Percentiles rank a stretch among this genome's conserved stretches.
These are phyloP conservation scores for Euphorbia pulcherrima DNA, from an alignment of 345 rosid genomes.

Conservation along the genomic window DNA sequence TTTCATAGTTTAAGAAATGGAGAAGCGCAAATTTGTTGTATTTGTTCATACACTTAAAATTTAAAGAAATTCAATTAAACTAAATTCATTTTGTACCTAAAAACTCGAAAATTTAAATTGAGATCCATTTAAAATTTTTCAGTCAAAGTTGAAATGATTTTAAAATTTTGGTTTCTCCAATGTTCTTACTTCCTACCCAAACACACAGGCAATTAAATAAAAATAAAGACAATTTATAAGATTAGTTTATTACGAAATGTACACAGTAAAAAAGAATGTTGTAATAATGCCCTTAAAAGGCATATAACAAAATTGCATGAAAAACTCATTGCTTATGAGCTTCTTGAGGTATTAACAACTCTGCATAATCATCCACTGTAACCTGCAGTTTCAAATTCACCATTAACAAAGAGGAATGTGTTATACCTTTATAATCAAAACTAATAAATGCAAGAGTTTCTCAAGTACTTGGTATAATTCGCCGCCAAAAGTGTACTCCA, in stretches of 20 bases:
- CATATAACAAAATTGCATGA: constrained; percentile 34
- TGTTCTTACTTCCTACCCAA: no score
- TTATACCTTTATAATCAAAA: not conserved
- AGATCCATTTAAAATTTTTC: no score
- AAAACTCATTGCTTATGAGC: constrained; percentile 27
- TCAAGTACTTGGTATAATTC: constrained; percentile 43
- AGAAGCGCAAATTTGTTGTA: no score
- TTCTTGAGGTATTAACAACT: constrained; percentile 62
- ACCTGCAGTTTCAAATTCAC: constrained; percentile 45
- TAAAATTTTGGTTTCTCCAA: no score
- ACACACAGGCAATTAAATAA: no score
- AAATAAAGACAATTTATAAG: not conserved
- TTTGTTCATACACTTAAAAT: no score
- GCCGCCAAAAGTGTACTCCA: constrained; percentile 61
- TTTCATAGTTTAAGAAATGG: no score
- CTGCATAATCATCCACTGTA: constrained; percentile 62
- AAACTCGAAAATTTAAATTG: no score
- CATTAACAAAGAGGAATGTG: constrained; percentile 1
- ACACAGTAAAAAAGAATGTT: not conserved
- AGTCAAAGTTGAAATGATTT: no score
- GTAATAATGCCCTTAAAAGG: constrained; percentile 18
- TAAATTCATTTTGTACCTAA: no score
- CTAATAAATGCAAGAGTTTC: not conserved
- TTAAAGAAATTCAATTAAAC: no score
- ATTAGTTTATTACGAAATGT: constrained; percentile 1